phyloP scores from a whole-genome alignment of 331 rosid species.

The Stylosanthes scabra region DNA sequence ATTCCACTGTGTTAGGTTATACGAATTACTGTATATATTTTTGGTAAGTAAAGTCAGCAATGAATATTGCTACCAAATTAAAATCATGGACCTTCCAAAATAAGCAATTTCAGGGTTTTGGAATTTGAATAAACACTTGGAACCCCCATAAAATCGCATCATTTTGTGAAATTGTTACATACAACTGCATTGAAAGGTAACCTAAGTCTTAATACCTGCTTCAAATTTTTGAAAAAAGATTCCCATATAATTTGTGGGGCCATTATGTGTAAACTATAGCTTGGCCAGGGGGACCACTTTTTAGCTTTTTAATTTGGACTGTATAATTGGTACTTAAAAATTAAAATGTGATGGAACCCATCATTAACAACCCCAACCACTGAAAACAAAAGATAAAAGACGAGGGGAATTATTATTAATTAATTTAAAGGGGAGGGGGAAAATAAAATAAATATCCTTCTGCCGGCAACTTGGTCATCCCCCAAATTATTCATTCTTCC shows the following conservation, averaged over 20 bases:
- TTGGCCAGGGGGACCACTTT: constrained; percentile 53
- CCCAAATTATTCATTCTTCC: no score
- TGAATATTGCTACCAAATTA: constrained; percentile 7
- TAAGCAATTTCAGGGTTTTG: not conserved
- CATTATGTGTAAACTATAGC: not conserved
- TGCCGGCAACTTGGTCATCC: constrained; percentile 47
- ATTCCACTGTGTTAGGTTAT: not conserved
- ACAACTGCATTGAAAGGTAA: constrained; percentile 15
- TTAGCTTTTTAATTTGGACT: constrained; percentile 44
- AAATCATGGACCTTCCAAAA: constrained; percentile 1
- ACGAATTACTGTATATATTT: not conserved
- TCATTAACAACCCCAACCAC: constrained; percentile 48
- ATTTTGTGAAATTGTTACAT: not conserved
- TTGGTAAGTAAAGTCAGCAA: not conserved
- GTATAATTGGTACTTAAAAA: constrained; percentile 21
- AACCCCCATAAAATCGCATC: constrained; percentile 13
- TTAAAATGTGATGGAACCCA: constrained; percentile 39
- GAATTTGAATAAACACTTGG: not conserved
- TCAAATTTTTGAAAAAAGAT: not conserved
- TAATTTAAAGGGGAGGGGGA: not conserved
- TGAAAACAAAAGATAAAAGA: constrained; percentile 4
- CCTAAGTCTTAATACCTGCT: constrained; percentile 16
- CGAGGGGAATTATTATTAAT: constrained; percentile 24
- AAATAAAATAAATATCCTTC: not conserved
- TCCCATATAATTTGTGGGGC: constrained; percentile 35